Evolutionary conservation across 805 yeast species (phyloP).

Genomic region (Monosporozyma yasuniensis): DNA sequence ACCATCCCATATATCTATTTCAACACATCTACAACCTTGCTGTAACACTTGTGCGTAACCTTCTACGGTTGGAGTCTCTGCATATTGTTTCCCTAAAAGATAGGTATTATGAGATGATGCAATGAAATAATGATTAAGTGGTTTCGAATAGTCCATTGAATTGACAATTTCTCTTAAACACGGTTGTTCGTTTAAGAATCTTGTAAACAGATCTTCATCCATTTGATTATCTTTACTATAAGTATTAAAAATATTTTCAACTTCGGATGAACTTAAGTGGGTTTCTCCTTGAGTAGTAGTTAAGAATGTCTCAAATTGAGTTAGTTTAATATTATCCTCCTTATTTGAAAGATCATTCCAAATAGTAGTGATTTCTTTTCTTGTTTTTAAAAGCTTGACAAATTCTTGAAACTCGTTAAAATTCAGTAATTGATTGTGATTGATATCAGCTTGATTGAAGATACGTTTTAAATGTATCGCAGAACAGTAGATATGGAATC

Average conservation of each 20-base stretch:
- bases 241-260: constrained; percentile 32
- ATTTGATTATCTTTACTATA: constrained; percentile 22
- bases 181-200: constrained; percentile 27
- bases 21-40: constrained; percentile 91
- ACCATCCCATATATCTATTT: constrained; percentile 92
- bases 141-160: constrained; percentile 40
- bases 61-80: constrained; percentile 79
- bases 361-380: constrained; percentile 51
- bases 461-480: constrained; percentile 33
- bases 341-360: constrained; percentile 34
- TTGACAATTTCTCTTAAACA: constrained; percentile 15
- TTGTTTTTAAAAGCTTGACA: constrained; percentile 54
- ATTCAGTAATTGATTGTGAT: constrained; percentile 42
- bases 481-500: constrained; percentile 67
- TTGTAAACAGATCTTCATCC: constrained; percentile 19
- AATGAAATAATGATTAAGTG: constrained; percentile 77
- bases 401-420: constrained; percentile 70
- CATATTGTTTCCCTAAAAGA: constrained; percentile 77
- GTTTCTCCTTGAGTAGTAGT: constrained; percentile 38
- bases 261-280: constrained; percentile 18
- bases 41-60: constrained; percentile 81
- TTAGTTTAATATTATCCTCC: constrained; percentile 15
- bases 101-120: constrained; percentile 96
- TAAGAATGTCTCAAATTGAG: not conserved
- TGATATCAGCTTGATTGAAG: constrained; percentile 48